These are phyloP conservation scores for Hypoxylon rickii DNA, from an alignment of 495 filamentous ascomycete species.

Conservation along the genomic window DNA sequence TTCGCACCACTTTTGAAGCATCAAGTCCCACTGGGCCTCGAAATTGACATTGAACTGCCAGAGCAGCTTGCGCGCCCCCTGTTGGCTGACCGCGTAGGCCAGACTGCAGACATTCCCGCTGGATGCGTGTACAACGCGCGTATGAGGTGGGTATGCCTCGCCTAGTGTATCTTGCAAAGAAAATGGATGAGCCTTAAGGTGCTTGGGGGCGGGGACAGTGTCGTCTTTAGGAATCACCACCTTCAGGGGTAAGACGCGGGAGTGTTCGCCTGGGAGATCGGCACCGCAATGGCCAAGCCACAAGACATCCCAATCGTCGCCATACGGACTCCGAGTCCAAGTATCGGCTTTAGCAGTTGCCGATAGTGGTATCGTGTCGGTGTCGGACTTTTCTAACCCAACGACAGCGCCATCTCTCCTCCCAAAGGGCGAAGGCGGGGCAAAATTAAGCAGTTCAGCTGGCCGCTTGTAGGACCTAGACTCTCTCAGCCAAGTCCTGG, in stretches of 20 bases:
- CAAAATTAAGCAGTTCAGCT: neutral
- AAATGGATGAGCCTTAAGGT: constrained; percentile 53
- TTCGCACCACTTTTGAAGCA: constrained; percentile 54
- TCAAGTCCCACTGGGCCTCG: constrained; percentile 49
- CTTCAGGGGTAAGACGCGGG: constrained; percentile 29
- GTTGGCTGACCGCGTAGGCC: constrained; percentile 52
- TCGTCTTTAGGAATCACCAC: constrained; percentile 42
- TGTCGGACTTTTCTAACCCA: neutral
- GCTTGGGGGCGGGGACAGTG: constrained; percentile 45
- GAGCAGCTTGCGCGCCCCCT: constrained; percentile 50
- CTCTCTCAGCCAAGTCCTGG: constrained; percentile 34
- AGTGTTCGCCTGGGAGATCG: constrained; percentile 37
- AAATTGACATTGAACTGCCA: constrained; percentile 44
- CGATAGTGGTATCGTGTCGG: constrained; percentile 3
- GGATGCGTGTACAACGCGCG: constrained; percentile 48
- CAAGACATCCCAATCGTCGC: constrained; percentile 54
- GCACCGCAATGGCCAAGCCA: constrained; percentile 58
- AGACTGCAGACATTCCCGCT: constrained; percentile 49
- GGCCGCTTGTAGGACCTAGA: constrained; percentile 1
- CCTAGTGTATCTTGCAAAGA: constrained; percentile 45
- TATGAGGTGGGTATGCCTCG: constrained; percentile 47
- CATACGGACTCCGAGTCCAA: constrained; percentile 36
- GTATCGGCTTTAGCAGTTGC: neutral
- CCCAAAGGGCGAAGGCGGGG: neutral
- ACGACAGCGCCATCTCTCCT: neutral